Base-by-base conservation (phyloP, 129 eudicot species). In the Cynara cardunculus region DNA sequence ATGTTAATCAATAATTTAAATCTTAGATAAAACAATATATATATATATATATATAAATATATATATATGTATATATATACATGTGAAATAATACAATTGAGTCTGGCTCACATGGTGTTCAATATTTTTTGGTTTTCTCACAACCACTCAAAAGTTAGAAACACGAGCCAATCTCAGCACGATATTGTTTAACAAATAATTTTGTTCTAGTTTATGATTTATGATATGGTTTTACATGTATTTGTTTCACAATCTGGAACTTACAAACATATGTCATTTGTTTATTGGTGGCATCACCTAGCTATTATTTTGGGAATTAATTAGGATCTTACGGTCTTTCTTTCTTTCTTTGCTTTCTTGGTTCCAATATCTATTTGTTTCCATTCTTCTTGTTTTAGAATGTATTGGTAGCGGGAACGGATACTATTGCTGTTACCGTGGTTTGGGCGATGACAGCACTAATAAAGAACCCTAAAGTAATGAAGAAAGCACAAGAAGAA, bases 401-500 rank as follows among this genome's bases (percentile, higher is more conserved):
- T 69, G 70, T 85, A 66, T 24, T 88, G 10, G 67, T 79, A 22
- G 88, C 71, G 0, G 87, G 89, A 18, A 78, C 90, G 32, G 86
- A 85, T 72, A 35, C 91, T 53, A 72, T 28, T 71, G 80, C 89
- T 6, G 87, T 85, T 0, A 75, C 76, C 2, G 53, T 75, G 37
- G 73, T 82, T 67, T 88, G 91, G 89, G 80, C 84, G 5, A 85
- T 88, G 91, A 85, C 87, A 14, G 82, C 35, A 9, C 27, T 88
- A 16, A 79, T 85, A n/a, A 88, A 76, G 69, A 85, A 85, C 71
- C 89, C 87, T 0, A 65, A 61, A 24, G 53, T 31, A 4, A 88
- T 88, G 89, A 85, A 72, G 26, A 88, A 78, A 79, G 78, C 62
- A 34, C 91, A 88, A 82, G 78, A 88, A 69, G 86, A 87, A 81